Evolutionary conservation across 2,329 filamentous ascomycete species (phyloP), one percentile per base, ranked within the genome.

Genomic region (Fusarium equiseti): DNA sequence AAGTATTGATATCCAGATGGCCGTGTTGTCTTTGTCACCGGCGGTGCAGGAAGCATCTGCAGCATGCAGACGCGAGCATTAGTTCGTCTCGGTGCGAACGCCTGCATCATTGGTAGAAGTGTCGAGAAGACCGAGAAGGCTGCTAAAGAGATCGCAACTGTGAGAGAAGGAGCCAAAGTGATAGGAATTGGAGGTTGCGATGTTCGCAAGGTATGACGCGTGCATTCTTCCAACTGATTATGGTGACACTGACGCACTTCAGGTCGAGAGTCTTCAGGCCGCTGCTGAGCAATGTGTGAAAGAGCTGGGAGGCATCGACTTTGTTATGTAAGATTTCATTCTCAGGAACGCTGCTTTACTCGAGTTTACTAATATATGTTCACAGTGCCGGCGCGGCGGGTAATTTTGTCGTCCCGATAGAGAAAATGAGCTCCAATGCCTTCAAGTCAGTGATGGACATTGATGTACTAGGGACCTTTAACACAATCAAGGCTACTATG

Each of bases 381-480:
- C n/a, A 52, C 75, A 96, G 92, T 78, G 95, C 95, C 22, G 96
- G 96, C 53, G 96, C 96, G 16, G 96, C 96, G 20, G 96, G 96
- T 63, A 99, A 99, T 81, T 99, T 98, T 81, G 86, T 99, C 24
- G 92, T 94, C 1, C 92, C 95, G 7, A 91, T 98, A 65, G 88
- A 91, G 43, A 91, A 91, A 68, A 88, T 98, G 52, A 94, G 90
- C 43, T 83, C 92, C 63, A 98, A 98, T 78, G 96, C 93, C 6
- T 97, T 99, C 89, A 97, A 95, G 81, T 87, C 93, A 0, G 96
- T 99, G 71, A 95, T 98, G 76, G 96, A 98, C 67, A 99, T 99
- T 77, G 96, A 98, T 79, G 91, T 97, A 5, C 81, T 98, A 38
- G 96, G 96, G 32, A 97, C 93, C 18, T 99, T 92, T 83, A 97